Conservation (phyloP, 176 grass and related monocot genomes). For the Melocanna baccifera region DNA sequence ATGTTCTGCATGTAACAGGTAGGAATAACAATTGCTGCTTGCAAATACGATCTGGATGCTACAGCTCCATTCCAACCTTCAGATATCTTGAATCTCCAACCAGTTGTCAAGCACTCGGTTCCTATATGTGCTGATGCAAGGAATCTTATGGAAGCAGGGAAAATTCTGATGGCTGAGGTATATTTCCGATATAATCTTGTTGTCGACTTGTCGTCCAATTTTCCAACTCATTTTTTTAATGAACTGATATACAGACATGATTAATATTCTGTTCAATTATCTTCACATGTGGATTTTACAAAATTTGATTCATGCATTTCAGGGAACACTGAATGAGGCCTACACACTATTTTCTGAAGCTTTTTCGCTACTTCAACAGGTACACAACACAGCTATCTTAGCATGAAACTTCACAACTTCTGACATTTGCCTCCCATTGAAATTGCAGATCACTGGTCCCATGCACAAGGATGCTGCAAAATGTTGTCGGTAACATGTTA, state of each 20-base stretch:
- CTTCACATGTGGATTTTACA: neutral
- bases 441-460: constrained; percentile 85
- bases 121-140: constrained; percentile 78
- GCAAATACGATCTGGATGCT: constrained; percentile 72
- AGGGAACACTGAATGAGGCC: constrained; percentile 92
- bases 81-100: constrained; percentile 94
- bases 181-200: neutral
- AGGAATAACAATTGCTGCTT: constrained; percentile 75
- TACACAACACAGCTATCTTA: constrained; percentile 26
- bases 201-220: neutral
- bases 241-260: neutral
- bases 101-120: constrained; percentile 89
- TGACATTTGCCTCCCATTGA: constrained; percentile 20
- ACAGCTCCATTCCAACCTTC: constrained; percentile 64
- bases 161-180: constrained; percentile 87
- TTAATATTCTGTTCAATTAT: neutral
- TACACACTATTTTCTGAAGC: constrained; percentile 92
- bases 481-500: constrained; percentile 74
- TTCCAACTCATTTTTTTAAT: neutral
- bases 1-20: constrained; percentile 49
- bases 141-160: constrained; percentile 94
- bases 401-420: constrained; percentile 4
- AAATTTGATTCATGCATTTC: constrained; percentile 37
- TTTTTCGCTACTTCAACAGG: constrained; percentile 96
- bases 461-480: constrained; percentile 96